These are phyloP conservation scores for Cystobasidiopsis lactophilus DNA, from an alignment of 768 basidiomycete species.

Conservation along the genomic window DNA sequence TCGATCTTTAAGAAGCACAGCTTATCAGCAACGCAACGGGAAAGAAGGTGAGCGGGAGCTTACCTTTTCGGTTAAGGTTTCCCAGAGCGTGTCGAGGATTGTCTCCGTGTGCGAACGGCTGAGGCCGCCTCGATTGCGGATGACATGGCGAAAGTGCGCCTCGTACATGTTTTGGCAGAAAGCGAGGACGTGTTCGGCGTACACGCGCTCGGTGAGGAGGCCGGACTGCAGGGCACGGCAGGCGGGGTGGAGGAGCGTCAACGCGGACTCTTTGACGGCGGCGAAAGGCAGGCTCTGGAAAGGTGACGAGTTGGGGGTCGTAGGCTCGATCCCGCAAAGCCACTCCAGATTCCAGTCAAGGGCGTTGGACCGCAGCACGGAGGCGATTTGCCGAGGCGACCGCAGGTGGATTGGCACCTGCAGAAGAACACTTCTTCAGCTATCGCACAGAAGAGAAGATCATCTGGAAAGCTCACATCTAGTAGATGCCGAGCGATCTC, in stretches of 20 bases:
- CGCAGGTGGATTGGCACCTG: slow-evolving; percentile 15
- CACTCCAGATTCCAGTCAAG: slow-evolving; percentile 16
- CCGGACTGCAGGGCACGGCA: slow-evolving; percentile 6
- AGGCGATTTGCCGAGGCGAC: slow-evolving; percentile 13
- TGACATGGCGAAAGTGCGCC: slow-evolving; percentile 3
- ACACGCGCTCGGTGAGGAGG: slow-evolving; percentile 2
- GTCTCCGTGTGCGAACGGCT: slow-evolving; percentile 2
- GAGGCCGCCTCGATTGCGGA: slow-evolving; percentile 4
- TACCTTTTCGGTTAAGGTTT: background rate
- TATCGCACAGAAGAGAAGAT: background rate
- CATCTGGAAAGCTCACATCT: slow-evolving; percentile 7
- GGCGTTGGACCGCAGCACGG: slow-evolving; percentile 11
- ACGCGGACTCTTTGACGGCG: background rate
- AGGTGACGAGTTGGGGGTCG: slow-evolving; percentile 1
- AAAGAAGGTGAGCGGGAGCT: background rate
- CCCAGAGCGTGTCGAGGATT: slow-evolving; percentile 5
- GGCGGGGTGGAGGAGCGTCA: slow-evolving; percentile 6
- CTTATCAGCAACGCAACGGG: background rate
- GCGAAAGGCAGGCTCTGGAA: too few species aligned
- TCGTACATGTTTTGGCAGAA: slow-evolving; percentile 8
- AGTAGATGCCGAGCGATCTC: slow-evolving; percentile 19
- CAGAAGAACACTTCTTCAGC: background rate
- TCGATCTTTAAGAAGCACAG: background rate
- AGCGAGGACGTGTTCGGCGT: slow-evolving; percentile 9
- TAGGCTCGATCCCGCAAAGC: slow-evolving; percentile 3